Base-by-base conservation (phyloP, 1,284 basidiomycete genomes). In the Hymenochaete sp. region DNA sequence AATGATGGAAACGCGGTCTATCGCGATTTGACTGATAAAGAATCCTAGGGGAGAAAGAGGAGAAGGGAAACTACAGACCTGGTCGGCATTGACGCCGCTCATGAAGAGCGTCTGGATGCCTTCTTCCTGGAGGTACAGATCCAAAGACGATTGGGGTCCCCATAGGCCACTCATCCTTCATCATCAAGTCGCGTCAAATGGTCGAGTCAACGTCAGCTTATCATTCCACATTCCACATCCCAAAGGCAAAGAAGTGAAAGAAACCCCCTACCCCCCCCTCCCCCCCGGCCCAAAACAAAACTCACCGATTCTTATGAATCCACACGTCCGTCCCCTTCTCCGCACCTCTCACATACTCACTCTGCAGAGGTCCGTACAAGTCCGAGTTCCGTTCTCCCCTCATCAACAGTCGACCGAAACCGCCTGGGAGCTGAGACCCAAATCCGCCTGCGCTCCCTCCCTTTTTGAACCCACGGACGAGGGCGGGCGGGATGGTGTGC, bases 231-330 rank as follows among this genome's bases (percentile, higher is more conserved):
- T n/a, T 21, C 32, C n/a, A 31, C 11, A 35, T n/a, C 14, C 14
- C 3, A 25, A 25, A 11, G 11, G 5, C 25, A n/a, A n/a, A n/a
- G n/a, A n/a, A n/a, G n/a, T n/a, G n/a, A n/a, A n/a, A n/a, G n/a
- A n/a, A n/a, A n/a, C n/a, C n/a, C n/a, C n/a, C n/a, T n/a, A n/a
- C n/a, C n/a, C n/a, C n/a, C n/a, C n/a, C n/a, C n/a, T n/a, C n/a
- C n/a, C n/a, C n/a, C n/a, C n/a, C n/a, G n/a, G n/a, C n/a, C n/a
- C n/a, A n/a, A n/a, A n/a, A n/a, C n/a, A 25, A 11, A 4, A 40
- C 63, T 18, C 52, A 76, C 78, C 79, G 64, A 58, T 82, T 82
- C 60, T 82, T 83, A 59, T 82, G 75, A 45, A 83, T 75, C 79
- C 79, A 82, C 44, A 78, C 66, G 60, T 83, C 79, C 16, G 75